These are phyloP conservation scores for Colletotrichum salicis DNA, from an alignment of 2,329 filamentous ascomycete species.

Conservation along the genomic window DNA sequence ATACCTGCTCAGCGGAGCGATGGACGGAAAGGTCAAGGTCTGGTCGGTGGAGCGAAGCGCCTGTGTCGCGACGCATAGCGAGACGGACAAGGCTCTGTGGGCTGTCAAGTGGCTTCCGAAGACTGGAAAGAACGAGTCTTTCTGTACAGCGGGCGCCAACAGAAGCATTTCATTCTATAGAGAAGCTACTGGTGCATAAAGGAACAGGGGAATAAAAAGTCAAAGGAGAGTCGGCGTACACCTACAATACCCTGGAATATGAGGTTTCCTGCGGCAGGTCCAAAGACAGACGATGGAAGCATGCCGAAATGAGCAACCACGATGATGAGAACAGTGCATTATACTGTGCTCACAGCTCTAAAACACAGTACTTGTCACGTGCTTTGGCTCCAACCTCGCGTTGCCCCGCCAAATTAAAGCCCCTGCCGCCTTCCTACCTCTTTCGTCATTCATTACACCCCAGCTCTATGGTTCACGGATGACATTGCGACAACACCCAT, in stretches of 20 bases:
- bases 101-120: conserved; percentile 86
- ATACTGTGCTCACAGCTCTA: too few species aligned
- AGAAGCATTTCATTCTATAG: conserved; percentile 83
- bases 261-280: background rate
- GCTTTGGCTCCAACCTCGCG: conserved; percentile 59
- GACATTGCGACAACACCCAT: conserved; percentile 9
- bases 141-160: conserved; percentile 82
- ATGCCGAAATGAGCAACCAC: background rate
- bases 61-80: conserved; percentile 93
- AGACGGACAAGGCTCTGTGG: conserved; percentile 88
- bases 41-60: conserved; percentile 87
- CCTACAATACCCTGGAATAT: conserved; percentile 7
- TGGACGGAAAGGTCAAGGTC: conserved; percentile 95
- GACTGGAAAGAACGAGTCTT: conserved; percentile 73
- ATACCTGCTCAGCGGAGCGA: conserved; percentile 85
- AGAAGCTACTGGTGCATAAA: conserved; percentile 74
- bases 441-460: conserved; percentile 35
- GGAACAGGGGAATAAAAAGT: background rate
- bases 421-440: conserved; percentile 30
- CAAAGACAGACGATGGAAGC: conserved; percentile 1
- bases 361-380: conserved; percentile 52
- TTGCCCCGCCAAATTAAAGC: conserved; percentile 62
- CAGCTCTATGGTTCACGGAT: background rate
- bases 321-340: conserved; percentile 13
- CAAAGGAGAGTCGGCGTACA: background rate